Evolutionary conservation across 2,329 filamentous ascomycete genomes (phyloP).

Genomic region (Apiospora kogelbergensis): DNA sequence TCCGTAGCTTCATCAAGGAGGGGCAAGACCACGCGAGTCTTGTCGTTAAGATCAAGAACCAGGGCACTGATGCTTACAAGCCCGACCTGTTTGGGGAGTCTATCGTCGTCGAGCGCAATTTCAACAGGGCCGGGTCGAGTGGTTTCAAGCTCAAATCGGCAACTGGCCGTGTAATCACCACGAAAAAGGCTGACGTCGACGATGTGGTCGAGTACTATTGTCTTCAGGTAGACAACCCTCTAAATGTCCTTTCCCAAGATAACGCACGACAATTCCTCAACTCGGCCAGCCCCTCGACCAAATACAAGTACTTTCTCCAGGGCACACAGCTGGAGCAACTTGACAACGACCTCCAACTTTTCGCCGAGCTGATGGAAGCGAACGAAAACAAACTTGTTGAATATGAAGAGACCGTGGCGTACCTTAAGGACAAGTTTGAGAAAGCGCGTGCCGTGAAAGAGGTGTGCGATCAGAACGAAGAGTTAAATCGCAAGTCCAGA

Average conservation of each 20-base stretch:
- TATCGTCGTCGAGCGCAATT: slow-evolving; percentile 90
- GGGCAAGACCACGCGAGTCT: slow-evolving; percentile 76
- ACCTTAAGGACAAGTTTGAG: slow-evolving; percentile 57
- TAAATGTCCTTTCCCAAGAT: slow-evolving; percentile 94
- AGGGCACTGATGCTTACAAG: slow-evolving; percentile 81
- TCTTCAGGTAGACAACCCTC: slow-evolving; percentile 92
- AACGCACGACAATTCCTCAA: slow-evolving; percentile 92
- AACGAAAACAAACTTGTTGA: slow-evolving; percentile 64
- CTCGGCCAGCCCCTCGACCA: slow-evolving; percentile 75
- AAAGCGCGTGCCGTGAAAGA: slow-evolving; percentile 65
- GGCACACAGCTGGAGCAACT: slow-evolving; percentile 92
- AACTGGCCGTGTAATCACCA: slow-evolving; percentile 70
- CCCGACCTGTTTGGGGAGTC: slow-evolving; percentile 78
- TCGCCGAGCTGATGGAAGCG: slow-evolving; percentile 75
- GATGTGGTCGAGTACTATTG: slow-evolving; percentile 93
- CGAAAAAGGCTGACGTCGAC: slow-evolving; percentile 82
- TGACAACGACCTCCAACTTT: slow-evolving; percentile 84
- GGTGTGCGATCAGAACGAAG: slow-evolving; percentile 64
- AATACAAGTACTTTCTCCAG: slow-evolving; percentile 95
- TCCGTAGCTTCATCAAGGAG: slow-evolving; percentile 90
- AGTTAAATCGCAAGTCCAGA: slow-evolving; percentile 60
- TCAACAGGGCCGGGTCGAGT: slow-evolving; percentile 71
- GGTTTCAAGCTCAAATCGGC: slow-evolving; percentile 85
- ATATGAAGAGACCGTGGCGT: slow-evolving; percentile 62
- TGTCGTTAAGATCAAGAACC: slow-evolving; percentile 86